Percentiles rank a stretch among this genome's conserved stretches.
These are phyloP conservation scores for Penicillium paradoxum DNA, from an alignment of 495 filamentous ascomycete genomes.

Conservation along the genomic window DNA sequence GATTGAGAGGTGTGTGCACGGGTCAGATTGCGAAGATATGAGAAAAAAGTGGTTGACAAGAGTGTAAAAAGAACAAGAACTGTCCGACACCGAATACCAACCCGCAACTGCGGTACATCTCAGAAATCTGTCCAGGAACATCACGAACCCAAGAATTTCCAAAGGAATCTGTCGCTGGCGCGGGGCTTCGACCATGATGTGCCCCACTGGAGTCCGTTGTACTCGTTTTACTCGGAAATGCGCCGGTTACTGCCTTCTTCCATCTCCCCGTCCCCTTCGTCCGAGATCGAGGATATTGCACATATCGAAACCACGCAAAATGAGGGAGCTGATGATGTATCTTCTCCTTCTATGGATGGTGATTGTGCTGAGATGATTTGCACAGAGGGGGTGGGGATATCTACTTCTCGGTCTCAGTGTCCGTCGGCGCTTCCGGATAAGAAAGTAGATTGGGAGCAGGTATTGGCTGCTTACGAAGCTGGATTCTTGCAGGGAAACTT, in stretches of 20 bases:
- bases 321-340: background rate
- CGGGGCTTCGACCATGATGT: background rate
- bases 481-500: background rate
- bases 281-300: background rate
- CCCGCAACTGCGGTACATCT: too few species aligned
- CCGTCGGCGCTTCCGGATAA: background rate
- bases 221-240: conserved; percentile 3
- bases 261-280: background rate
- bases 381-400: background rate
- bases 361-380: background rate
- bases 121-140: background rate
- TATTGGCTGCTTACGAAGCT: background rate
- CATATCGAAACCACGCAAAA: background rate
- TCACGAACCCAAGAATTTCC: background rate
- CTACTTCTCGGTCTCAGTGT: background rate
- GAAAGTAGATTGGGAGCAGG: background rate
- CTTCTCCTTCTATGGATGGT: background rate
- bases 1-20: conserved; percentile 4
- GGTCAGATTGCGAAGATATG: background rate
- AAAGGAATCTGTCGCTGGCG: background rate
- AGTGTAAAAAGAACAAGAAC: background rate
- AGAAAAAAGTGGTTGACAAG: too few species aligned
- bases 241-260: conserved; percentile 9
- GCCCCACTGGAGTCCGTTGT: conserved; percentile 2
- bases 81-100: background rate